Percentiles rank a stretch among this genome's conserved stretches.
These are phyloP conservation scores for Pythium scleroteichum DNA, from an alignment of 352 stramenopile genomes.

Conservation along the genomic window DNA sequence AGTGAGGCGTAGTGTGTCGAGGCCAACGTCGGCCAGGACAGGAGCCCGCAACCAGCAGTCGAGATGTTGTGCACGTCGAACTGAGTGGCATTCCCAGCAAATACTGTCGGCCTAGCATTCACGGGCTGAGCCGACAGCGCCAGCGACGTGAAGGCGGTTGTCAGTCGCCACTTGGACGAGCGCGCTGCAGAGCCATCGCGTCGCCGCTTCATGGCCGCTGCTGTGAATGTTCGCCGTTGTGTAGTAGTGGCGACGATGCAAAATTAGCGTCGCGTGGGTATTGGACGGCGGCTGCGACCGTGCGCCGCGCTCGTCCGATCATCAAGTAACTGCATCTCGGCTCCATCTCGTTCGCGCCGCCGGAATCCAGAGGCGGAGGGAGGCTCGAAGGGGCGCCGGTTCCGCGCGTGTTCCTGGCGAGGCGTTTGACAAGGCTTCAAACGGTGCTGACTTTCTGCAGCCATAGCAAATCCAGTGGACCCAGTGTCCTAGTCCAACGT, in stretches of 20 bases:
- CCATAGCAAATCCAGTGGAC: too few relatives aligned
- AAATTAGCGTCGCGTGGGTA: slow-evolving; percentile 11
- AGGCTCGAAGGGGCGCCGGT: slow-evolving; percentile 12
- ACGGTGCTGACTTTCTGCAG: not conserved
- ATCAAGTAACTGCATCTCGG: slow-evolving; percentile 11
- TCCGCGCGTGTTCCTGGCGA: slow-evolving; percentile 18
- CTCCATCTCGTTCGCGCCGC: slow-evolving; percentile 21
- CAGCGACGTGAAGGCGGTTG: not conserved
- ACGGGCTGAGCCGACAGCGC: not conserved
- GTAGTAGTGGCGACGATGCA: not conserved
- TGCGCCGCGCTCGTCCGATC: slow-evolving; percentile 3
- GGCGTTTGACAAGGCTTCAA: too few relatives aligned
- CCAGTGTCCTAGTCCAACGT: too few relatives aligned
- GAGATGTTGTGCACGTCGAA: slow-evolving; percentile 17
- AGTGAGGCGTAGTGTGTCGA: slow-evolving; percentile 21
- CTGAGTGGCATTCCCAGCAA: slow-evolving; percentile 16
- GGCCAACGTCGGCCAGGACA: slow-evolving; percentile 29
- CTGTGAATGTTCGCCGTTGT: too few relatives aligned
- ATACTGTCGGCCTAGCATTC: not conserved
- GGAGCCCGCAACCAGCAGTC: slow-evolving; percentile 31
- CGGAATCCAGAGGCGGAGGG: not conserved
- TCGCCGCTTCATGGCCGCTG: slow-evolving; percentile 21
- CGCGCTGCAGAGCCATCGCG: slow-evolving; percentile 1
- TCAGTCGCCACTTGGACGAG: not conserved
- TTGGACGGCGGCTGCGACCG: not conserved